Evolutionary conservation across 1,284 basidiomycete genomes (phyloP).

Genomic region (Pseudomicrostroma phylloplanum): DNA sequence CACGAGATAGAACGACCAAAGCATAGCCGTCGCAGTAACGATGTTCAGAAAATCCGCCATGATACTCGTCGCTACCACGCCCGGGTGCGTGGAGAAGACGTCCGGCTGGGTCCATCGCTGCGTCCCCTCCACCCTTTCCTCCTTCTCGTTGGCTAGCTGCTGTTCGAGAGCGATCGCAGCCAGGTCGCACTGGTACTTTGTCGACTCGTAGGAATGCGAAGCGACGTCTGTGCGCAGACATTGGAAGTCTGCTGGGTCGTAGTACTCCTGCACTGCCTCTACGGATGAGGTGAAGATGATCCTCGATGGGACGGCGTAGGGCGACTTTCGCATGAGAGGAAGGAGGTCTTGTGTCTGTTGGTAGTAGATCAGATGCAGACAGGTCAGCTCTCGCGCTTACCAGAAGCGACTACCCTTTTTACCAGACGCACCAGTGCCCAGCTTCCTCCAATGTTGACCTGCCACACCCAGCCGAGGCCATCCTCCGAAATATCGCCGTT

Average conservation of each 20-base stretch:
- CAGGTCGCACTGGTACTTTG: constrained; percentile 51
- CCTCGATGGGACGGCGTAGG: constrained; percentile 38
- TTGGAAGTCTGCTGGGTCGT: constrained; percentile 43
- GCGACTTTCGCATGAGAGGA: constrained; percentile 33
- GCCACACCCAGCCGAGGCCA: constrained; percentile 50
- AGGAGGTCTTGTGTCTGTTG: constrained; percentile 26
- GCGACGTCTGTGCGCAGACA: constrained; percentile 31
- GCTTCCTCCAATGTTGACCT: constrained; percentile 48
- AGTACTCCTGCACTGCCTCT: constrained; percentile 42
- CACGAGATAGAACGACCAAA: constrained; percentile 40
- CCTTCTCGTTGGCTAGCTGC: constrained; percentile 24
- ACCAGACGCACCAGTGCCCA: constrained; percentile 39
- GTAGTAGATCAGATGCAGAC: not conserved
- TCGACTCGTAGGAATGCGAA: constrained; percentile 46
- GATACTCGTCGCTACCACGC: constrained; percentile 50
- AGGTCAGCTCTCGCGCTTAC: not conserved
- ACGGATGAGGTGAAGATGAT: constrained; percentile 51
- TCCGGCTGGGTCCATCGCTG: constrained; percentile 22
- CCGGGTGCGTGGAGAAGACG: constrained; percentile 46
- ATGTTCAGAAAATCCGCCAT: constrained; percentile 42
- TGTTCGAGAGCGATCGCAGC: constrained; percentile 45
- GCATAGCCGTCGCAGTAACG: constrained; percentile 33
- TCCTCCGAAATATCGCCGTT: constrained; percentile 46
- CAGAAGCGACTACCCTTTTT: not conserved
- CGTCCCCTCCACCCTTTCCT: constrained; percentile 19